These are phyloP conservation scores for Rhodotorula diobovata DNA, from an alignment of 768 basidiomycete species.

Conservation along the genomic window DNA sequence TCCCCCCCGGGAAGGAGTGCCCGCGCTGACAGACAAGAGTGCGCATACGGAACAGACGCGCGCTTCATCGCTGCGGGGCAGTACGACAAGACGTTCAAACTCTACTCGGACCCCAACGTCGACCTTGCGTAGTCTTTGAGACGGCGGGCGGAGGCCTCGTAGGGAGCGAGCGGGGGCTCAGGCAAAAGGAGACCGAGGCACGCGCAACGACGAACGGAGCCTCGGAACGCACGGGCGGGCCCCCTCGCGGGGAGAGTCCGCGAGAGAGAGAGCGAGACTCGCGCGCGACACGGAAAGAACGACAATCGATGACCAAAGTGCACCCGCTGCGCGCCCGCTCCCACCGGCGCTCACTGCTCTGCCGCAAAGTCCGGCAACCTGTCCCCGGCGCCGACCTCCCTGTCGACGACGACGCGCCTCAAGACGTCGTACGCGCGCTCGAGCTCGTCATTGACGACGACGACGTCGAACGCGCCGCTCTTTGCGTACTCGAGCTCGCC, in stretches of 20 bases:
- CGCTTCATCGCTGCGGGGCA: slow-evolving; percentile 32
- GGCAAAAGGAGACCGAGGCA: too few species aligned
- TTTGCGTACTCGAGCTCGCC: slow-evolving; percentile 80
- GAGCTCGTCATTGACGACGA: slow-evolving; percentile 86
- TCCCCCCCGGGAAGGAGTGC: too few species aligned
- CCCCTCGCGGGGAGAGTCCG: not conserved
- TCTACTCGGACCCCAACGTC: slow-evolving; percentile 18
- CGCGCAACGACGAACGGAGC: too few species aligned
- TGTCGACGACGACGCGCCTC: slow-evolving; percentile 69
- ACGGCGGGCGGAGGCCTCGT: too few species aligned
- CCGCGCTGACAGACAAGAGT: too few species aligned
- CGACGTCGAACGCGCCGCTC: slow-evolving; percentile 66
- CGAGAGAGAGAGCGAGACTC: too few species aligned
- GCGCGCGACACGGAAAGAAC: too few species aligned
- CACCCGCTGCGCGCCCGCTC: too few species aligned
- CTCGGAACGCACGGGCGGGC: too few species aligned
- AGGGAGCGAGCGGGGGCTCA: too few species aligned
- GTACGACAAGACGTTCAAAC: slow-evolving; percentile 31
- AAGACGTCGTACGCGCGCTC: slow-evolving; percentile 76
- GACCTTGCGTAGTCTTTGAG: slow-evolving; percentile 17
- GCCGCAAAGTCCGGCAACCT: slow-evolving; percentile 55
- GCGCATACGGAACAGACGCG: too few species aligned
- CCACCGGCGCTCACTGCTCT: not conserved
- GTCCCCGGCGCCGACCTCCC: slow-evolving; percentile 57
- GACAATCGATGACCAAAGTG: too few species aligned